A percentile compares a stretch with the other conserved stretches of the same genome.
Conservation (phyloP, 2,329 filamentous ascomycete genomes). For the Eutypa lata region DNA sequence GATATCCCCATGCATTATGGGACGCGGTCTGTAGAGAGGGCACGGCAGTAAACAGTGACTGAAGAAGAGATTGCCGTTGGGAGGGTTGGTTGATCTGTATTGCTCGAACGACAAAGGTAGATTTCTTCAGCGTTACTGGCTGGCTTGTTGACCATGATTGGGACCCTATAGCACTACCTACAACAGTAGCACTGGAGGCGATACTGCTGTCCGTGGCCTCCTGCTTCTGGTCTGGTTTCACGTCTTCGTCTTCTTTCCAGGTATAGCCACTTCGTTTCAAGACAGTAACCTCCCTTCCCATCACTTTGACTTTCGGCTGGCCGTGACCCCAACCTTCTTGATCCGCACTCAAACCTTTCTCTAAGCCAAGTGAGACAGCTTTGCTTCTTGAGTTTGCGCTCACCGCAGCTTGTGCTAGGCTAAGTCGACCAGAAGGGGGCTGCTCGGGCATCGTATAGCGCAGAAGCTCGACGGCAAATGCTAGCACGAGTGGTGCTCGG, state of each 20-base stretch:
- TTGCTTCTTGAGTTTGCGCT: slow-evolving; percentile 77
- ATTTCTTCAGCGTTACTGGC: slow-evolving; percentile 49
- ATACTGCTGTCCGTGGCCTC: slow-evolving; percentile 7
- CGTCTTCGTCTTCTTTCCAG: slow-evolving; percentile 43
- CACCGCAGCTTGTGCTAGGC: slow-evolving; percentile 79
- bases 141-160: slow-evolving; percentile 50
- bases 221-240: slow-evolving; percentile 14
- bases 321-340: slow-evolving; percentile 72
- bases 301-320: slow-evolving; percentile 68
- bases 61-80: slow-evolving; percentile 41
- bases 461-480: slow-evolving; percentile 71
- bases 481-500: slow-evolving; percentile 76
- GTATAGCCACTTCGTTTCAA: slow-evolving; percentile 76
- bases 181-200: slow-evolving; percentile 11
- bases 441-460: slow-evolving; percentile 84
- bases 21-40: slow-evolving; percentile 50
- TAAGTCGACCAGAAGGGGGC: slow-evolving; percentile 77
- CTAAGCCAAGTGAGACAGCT: slow-evolving; percentile 71
- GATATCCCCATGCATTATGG: slow-evolving; percentile 58
- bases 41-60: slow-evolving; percentile 45
- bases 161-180: slow-evolving; percentile 14
- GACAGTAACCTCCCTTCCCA: slow-evolving; percentile 72
- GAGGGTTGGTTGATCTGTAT: slow-evolving; percentile 35
- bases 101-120: slow-evolving; percentile 56
- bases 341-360: slow-evolving; percentile 61